Evolutionary conservation across 1,139 yeast species (phyloP).

Genomic region (Sugiyamaella paludigena): DNA sequence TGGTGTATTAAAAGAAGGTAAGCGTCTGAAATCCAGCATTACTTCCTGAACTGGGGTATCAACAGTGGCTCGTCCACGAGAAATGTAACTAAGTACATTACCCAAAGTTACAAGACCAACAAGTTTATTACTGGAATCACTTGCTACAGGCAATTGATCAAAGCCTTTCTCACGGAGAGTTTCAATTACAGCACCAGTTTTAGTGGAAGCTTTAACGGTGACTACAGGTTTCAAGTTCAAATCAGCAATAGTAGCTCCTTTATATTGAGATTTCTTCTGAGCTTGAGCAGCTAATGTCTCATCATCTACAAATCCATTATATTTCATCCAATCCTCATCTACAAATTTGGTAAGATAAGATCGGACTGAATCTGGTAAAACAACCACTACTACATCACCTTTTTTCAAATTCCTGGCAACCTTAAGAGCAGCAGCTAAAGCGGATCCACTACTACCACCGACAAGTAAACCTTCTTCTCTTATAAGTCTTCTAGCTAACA

Average conservation of each 20-base stretch:
- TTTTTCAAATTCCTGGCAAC: constrained; percentile 70
- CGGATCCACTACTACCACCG: constrained; percentile 87
- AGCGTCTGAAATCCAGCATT: constrained; percentile 71
- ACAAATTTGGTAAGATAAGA: constrained; percentile 85
- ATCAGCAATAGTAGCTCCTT: constrained; percentile 63
- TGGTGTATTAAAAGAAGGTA: constrained; percentile 47
- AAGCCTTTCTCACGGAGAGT: constrained; percentile 74
- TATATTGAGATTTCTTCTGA: constrained; percentile 47
- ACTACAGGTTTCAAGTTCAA: constrained; percentile 80
- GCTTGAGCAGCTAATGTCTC: constrained; percentile 43
- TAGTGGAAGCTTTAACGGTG: constrained; percentile 62
- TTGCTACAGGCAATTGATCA: constrained; percentile 80
- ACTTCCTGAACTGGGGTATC: constrained; percentile 61
- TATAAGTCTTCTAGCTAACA: constrained; percentile 78
- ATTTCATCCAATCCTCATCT: constrained; percentile 89
- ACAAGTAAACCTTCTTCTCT: constrained; percentile 84
- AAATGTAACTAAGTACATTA: constrained; percentile 63
- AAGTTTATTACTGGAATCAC: constrained; percentile 56
- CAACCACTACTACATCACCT: constrained; percentile 73
- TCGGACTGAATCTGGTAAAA: constrained; percentile 85
- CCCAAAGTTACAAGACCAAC: constrained; percentile 79
- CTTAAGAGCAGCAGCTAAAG: constrained; percentile 75
- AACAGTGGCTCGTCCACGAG: constrained; percentile 59
- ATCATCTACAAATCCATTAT: constrained; percentile 66
- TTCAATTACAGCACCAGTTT: constrained; percentile 65